Conservation (phyloP, 139 green algal genomes). For the Chlamydomonas sp. region DNA sequence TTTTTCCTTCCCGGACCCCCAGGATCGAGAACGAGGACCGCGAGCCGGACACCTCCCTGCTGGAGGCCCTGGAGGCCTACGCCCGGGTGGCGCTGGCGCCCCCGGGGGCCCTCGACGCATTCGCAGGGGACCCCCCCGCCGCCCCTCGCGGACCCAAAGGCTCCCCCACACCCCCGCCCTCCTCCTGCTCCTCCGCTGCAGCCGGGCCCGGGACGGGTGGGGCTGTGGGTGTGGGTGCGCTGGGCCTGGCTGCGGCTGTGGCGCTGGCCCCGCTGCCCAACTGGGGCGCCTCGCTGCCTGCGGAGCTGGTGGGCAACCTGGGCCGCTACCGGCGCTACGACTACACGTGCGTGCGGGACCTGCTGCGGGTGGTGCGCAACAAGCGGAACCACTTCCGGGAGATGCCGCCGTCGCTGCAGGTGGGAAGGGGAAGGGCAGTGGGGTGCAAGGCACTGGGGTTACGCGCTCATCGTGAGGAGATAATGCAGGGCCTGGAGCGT, state of each 20-base stretch:
- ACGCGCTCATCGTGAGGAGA: no score
- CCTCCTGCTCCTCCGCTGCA: no score
- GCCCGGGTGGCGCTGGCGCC: slow-evolving; percentile 47
- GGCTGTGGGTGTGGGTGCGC: no score
- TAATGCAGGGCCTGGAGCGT: no score
- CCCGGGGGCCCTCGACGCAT: background rate
- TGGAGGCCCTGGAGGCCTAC: slow-evolving; percentile 65
- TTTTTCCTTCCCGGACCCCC: background rate
- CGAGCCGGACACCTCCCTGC: slow-evolving; percentile 71
- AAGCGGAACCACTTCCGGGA: slow-evolving; percentile 98
- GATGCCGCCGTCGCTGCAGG: slow-evolving; percentile 83
- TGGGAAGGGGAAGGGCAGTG: background rate
- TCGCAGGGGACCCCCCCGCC: no score
- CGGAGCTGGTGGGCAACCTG: slow-evolving; percentile 70
- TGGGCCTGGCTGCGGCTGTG: no score
- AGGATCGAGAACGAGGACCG: slow-evolving; percentile 93
- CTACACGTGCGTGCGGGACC: slow-evolving; percentile 84
- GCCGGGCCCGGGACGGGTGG: no score
- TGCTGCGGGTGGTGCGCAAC: slow-evolving; percentile 98
- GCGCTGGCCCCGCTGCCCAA: slow-evolving; percentile 31
- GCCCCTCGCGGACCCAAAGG: no score
- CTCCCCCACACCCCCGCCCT: no score
- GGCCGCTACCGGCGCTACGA: slow-evolving; percentile 75
- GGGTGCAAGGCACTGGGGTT: background rate
- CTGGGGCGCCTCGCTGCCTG: slow-evolving; percentile 81